Percentiles rank a stretch among this genome's conserved stretches.
Conservation (phyloP, 768 basidiomycete genomes). For the Mycena sanguinolenta region DNA sequence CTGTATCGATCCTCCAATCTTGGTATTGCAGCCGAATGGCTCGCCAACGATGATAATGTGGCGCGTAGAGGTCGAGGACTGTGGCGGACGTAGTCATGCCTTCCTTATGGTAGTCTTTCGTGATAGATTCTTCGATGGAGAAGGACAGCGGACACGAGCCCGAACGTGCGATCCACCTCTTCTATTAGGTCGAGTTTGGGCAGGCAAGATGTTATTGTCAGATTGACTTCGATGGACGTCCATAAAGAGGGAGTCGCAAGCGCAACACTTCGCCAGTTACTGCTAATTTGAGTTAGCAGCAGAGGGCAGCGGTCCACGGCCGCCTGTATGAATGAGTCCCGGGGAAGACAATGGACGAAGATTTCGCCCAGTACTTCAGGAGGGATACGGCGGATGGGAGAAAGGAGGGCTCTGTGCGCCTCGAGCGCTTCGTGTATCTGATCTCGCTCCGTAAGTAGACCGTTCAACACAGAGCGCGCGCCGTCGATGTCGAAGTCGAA, state of each 20-base stretch:
- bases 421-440: conserved; percentile 29
- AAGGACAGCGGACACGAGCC: conserved; percentile 43
- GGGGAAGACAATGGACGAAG: conserved; percentile 39
- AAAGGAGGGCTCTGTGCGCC: conserved; percentile 35
- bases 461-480: conserved; percentile 26
- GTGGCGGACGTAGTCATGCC: conserved; percentile 29
- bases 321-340: conserved; percentile 14
- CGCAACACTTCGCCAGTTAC: conserved; percentile 41
- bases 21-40: conserved; percentile 41
- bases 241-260: conserved; percentile 41
- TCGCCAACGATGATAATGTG: conserved; percentile 44
- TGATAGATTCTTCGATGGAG: conserved; percentile 37
- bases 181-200: conserved; percentile 35
- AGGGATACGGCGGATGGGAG: conserved; percentile 43
- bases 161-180: conserved; percentile 45
- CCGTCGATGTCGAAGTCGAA: conserved; percentile 31
- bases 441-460: conserved; percentile 32
- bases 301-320: conserved; percentile 24
- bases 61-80: conserved; percentile 42
- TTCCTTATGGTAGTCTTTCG: conserved; percentile 21
- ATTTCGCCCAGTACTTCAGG: conserved; percentile 43
- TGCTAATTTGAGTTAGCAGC: conserved; percentile 40
- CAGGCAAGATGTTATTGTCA: conserved; percentile 18
- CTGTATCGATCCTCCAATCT: conserved; percentile 39
- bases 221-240: conserved; percentile 38